phyloP scores from a whole-genome alignment of 768 basidiomycete genomes.

The Gymnopilus junonius region DNA sequence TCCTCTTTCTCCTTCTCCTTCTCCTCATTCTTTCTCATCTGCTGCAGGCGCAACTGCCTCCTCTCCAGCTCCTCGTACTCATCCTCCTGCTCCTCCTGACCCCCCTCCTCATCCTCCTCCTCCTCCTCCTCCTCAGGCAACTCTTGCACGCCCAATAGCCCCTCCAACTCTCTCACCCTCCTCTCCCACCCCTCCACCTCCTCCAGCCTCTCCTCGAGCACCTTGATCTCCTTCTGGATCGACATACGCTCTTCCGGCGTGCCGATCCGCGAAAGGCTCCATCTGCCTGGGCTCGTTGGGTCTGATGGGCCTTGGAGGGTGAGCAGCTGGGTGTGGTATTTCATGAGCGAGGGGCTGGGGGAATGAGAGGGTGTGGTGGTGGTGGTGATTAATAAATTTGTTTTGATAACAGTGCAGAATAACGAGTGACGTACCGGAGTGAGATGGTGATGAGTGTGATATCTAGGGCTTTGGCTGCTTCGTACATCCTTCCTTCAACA shows the following conservation, averaged over 20 bases:
- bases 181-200: constrained; percentile 79
- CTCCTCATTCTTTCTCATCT: background rate
- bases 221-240: constrained; percentile 73
- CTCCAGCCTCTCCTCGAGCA: constrained; percentile 64
- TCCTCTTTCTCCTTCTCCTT: background rate
- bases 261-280: constrained; percentile 74
- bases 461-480: constrained; percentile 84
- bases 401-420: background rate
- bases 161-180: constrained; percentile 67
- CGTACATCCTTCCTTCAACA: constrained; percentile 96
- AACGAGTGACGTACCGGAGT: constrained; percentile 56
- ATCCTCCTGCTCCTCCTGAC: background rate
- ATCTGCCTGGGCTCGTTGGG: constrained; percentile 65
- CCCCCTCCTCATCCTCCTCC: constrained; percentile 5
- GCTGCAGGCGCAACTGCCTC: background rate
- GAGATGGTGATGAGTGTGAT: constrained; percentile 96
- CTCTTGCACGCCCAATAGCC: constrained; percentile 48
- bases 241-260: constrained; percentile 77
- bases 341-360: constrained; percentile 78
- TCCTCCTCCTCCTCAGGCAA: constrained; percentile 14
- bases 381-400: background rate
- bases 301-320: constrained; percentile 75
- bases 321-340: constrained; percentile 88
- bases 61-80: constrained; percentile 1
- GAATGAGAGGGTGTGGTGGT: too few species aligned